Evolutionary conservation across 2,329 filamentous ascomycete species (phyloP), one percentile per base, ranked within the genome.

Genomic region (Ilyonectria mors-panacis): DNA sequence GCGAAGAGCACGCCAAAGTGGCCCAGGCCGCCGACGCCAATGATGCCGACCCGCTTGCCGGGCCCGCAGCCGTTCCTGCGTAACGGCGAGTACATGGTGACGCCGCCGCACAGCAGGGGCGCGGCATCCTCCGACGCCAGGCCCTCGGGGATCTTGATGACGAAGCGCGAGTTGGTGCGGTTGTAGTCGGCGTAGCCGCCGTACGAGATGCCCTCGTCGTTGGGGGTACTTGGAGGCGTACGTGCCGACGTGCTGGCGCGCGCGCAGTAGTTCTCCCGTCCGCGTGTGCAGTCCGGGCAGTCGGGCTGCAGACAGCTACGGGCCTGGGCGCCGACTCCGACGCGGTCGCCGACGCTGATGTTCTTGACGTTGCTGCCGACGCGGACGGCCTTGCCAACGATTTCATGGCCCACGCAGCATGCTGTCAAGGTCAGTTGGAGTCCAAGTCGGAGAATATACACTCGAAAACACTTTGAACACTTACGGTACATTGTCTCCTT

Each of bases 91-190:
- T 26, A 97, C 50, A 89, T 89, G 0, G 94, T 96, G 45, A 95
- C 84, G 62, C 94, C 94, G 10, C 93, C 94, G 78, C 94, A 97
- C 66, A 96, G 86, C 91, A 94, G 94, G 1, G 92, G 92, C 1
- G 93, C 93, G 0, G 91, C 92, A 45, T 89, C 79, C 50, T 83
- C 83, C 35, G 85, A 86, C 0, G 84, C 76, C 26, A 96, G 85
- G 45, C 85, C 88, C 12, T 93, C 92, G 6, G 93, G 94, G 71
- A 97, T 95, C 76, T 91, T 91, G 76, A 88, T 85, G 39, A 88
- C 86, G 17, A 78, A 77, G 35, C 68, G 63, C 0, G 67, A 61
- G 0, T 69, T 68, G 6, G 62, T 67, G 2, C 75, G 71, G 28
- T 76, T 68, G 23, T 74, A 75, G 0, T 61, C 21, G 2, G 88